A percentile compares a stretch with the other conserved stretches of the same genome.
Evolutionary conservation across 257 asterid species (phyloP).

Genomic region (Solanum rostratum): DNA sequence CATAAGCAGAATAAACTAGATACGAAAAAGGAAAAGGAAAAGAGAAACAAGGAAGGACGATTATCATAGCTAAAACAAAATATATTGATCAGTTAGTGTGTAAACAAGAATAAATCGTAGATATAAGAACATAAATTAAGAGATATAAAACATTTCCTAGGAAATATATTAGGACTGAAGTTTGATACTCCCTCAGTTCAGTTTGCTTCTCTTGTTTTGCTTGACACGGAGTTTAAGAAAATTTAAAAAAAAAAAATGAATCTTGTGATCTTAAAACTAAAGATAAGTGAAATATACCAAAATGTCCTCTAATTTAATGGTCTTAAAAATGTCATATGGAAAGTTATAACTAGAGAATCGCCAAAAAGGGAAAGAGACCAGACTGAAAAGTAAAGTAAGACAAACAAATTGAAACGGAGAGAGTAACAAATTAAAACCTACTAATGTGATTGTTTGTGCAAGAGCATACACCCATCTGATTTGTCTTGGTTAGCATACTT

Average conservation of each 20-base stretch:
- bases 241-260: background rate
- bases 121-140: background rate
- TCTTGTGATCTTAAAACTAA: background rate
- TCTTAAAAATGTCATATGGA: background rate
- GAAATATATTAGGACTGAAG: background rate
- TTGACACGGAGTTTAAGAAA: background rate
- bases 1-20: no score
- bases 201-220: background rate
- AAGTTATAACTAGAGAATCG: background rate
- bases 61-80: background rate
- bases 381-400: background rate
- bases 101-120: background rate
- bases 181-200: background rate
- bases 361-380: background rate
- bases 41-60: no score
- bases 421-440: background rate
- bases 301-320: background rate
- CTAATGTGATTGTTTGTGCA: background rate
- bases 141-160: background rate
- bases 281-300: background rate
- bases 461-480: background rate
- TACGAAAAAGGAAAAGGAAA: no score
- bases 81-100: background rate
- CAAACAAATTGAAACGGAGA: background rate
- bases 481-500: background rate